Evolutionary conservation across 495 filamentous ascomycete species (phyloP).

Genomic region (Corynascus novoguineensis): DNA sequence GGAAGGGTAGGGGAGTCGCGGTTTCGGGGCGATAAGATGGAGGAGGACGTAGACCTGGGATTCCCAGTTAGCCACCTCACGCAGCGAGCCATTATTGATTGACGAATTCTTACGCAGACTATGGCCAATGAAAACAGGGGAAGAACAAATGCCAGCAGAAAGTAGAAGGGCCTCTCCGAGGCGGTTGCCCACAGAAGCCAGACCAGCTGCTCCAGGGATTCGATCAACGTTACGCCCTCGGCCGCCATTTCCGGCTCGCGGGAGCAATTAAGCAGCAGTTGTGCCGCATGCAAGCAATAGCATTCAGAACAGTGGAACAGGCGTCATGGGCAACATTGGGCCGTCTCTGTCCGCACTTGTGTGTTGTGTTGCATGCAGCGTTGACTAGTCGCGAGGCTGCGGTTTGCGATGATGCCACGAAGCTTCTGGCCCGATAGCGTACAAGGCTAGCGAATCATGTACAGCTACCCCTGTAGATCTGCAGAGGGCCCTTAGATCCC

Average conservation of each 20-base stretch:
- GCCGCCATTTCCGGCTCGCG: constrained; percentile 5
- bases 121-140: constrained; percentile 26
- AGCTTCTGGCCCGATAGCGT: constrained; percentile 17
- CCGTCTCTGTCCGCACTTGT: background rate
- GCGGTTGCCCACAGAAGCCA: constrained; percentile 24
- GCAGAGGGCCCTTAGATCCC: background rate
- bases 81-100: background rate
- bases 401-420: constrained; percentile 19
- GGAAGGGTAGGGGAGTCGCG: constrained; percentile 64
- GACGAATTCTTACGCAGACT: constrained; percentile 21
- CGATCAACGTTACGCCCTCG: constrained; percentile 11
- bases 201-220: constrained; percentile 23
- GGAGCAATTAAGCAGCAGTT: background rate
- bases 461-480: constrained; percentile 12
- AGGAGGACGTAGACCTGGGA: constrained; percentile 57
- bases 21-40: constrained; percentile 70
- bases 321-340: background rate
- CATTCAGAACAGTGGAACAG: background rate
- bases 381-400: constrained; percentile 13
- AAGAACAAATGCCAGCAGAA: constrained; percentile 26
- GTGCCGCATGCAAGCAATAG: background rate
- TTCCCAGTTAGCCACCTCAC: background rate
- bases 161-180: constrained; percentile 28
- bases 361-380: background rate
- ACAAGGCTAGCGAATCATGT: constrained; percentile 29